phyloP scores from a whole-genome alignment of 768 basidiomycete genomes.

The Psilocybe tampanensis region DNA sequence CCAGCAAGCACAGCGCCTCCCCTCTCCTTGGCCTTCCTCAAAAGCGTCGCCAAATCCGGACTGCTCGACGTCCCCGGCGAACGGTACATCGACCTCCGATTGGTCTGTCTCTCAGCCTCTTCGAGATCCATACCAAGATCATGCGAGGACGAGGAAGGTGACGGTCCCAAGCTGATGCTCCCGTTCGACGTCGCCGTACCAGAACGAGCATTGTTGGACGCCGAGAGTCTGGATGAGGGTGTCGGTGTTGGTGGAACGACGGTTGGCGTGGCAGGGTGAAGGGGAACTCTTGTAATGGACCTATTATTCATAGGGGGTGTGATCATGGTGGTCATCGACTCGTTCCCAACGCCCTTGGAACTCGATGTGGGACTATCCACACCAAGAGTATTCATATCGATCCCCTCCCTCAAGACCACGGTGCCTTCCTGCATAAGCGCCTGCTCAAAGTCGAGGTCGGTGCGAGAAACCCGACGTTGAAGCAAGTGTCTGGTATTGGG shows the following conservation, averaged over 20 bases:
- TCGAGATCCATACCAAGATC: slow-evolving; percentile 69
- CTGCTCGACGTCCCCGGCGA: slow-evolving; percentile 88
- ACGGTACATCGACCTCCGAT: slow-evolving; percentile 85
- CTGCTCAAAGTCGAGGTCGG: slow-evolving; percentile 83
- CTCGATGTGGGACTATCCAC: slow-evolving; percentile 45
- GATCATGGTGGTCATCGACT: slow-evolving; percentile 5
- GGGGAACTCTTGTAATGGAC: slow-evolving; percentile 25
- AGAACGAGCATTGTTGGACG: background rate
- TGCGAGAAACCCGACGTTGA: slow-evolving; percentile 64
- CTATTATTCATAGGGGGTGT: slow-evolving; percentile 27
- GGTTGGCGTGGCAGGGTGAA: slow-evolving; percentile 60
- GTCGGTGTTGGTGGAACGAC: slow-evolving; percentile 74
- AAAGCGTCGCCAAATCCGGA: slow-evolving; percentile 87
- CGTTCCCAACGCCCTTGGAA: slow-evolving; percentile 29
- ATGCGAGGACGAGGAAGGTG: slow-evolving; percentile 56
- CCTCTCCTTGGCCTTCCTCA: slow-evolving; percentile 80
- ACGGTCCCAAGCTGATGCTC: slow-evolving; percentile 27
- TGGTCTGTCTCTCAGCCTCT: slow-evolving; percentile 69
- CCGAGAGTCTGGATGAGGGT: slow-evolving; percentile 22
- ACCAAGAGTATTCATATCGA: slow-evolving; percentile 71
- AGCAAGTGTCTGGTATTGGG: slow-evolving; percentile 28
- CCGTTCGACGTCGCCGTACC: background rate
- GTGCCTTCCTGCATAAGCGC: slow-evolving; percentile 70
- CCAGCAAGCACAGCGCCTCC: slow-evolving; percentile 41
- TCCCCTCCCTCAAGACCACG: slow-evolving; percentile 66